A percentile compares a stretch with the other conserved stretches of the same genome.
These are phyloP conservation scores for Ophiocordyceps australis DNA, from an alignment of 2,329 filamentous ascomycete species.

Conservation along the genomic window DNA sequence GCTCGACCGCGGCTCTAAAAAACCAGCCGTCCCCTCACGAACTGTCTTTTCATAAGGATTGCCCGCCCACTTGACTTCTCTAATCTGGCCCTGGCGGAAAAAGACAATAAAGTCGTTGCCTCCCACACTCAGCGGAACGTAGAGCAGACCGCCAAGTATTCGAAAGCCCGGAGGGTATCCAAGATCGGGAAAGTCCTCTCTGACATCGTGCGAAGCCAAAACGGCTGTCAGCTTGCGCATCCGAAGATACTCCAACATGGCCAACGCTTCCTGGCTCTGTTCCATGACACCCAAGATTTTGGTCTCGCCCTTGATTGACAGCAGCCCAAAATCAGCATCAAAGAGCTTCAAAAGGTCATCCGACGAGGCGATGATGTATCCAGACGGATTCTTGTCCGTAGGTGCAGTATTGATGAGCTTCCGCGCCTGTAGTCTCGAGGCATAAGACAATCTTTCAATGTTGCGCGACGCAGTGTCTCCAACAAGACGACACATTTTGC, in stretches of 20 bases:
- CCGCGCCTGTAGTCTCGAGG: conserved; percentile 64
- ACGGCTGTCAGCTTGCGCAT: conserved; percentile 60
- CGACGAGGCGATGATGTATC: conserved; percentile 79
- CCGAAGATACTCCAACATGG: conserved; percentile 69
- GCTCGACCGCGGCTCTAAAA: conserved; percentile 60
- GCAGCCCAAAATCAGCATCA: conserved; percentile 68
- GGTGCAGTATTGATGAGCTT: conserved; percentile 79
- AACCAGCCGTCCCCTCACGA: conserved; percentile 52
- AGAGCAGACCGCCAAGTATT: conserved; percentile 58
- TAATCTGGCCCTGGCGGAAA: conserved; percentile 61
- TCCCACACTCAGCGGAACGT: conserved; percentile 61
- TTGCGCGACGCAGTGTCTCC: conserved; percentile 76
- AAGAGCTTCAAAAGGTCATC: conserved; percentile 73
- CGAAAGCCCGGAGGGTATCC: conserved; percentile 64
- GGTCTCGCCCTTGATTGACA: conserved; percentile 77
- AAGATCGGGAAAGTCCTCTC: conserved; percentile 63
- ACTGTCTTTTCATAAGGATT: conserved; percentile 71
- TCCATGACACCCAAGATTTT: conserved; percentile 64
- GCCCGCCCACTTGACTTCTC: conserved; percentile 69
- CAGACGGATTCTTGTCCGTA: conserved; percentile 64
- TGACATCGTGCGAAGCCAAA: conserved; percentile 59
- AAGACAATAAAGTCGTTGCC: conserved; percentile 82
- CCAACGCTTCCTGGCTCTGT: conserved; percentile 66
- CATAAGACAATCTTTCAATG: conserved; percentile 75
- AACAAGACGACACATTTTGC: conserved; percentile 80